These are phyloP conservation scores for Trichophyton equinum DNA, from an alignment of 2,329 filamentous ascomycete genomes.

Conservation along the genomic window DNA sequence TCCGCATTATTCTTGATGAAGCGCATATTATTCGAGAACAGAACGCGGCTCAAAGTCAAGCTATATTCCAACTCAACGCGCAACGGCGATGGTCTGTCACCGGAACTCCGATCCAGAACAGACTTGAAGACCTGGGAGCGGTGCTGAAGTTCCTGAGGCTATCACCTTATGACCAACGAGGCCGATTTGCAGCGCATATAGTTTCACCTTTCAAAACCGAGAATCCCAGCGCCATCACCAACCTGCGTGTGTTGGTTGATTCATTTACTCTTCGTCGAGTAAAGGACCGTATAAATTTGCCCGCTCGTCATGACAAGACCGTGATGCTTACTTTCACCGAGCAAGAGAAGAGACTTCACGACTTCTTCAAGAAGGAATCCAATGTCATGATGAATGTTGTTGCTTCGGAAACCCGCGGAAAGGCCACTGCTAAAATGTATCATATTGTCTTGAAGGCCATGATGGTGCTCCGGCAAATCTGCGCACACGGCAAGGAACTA, in stretches of 20 bases:
- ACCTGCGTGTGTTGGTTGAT: conserved; percentile 78
- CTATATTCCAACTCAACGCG: conserved; percentile 66
- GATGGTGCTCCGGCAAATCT: conserved; percentile 74
- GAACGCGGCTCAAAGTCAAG: conserved; percentile 67
- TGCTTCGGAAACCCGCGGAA: conserved; percentile 50
- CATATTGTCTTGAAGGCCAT: conserved; percentile 89
- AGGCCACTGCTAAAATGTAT: conserved; percentile 73
- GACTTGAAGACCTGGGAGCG: conserved; percentile 76
- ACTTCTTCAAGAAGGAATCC: conserved; percentile 71
- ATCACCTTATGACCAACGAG: conserved; percentile 68
- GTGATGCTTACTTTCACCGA: conserved; percentile 62
- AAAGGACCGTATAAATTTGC: conserved; percentile 82
- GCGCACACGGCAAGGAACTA: conserved; percentile 86
- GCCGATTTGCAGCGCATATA: conserved; percentile 66
- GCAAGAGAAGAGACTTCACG: conserved; percentile 66
- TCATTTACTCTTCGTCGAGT: conserved; percentile 85
- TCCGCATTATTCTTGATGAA: conserved; percentile 86
- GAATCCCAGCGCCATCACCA: conserved; percentile 56
- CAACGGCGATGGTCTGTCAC: conserved; percentile 92
- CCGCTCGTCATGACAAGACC: conserved; percentile 58
- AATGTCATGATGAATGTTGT: conserved; percentile 68
- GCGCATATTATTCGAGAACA: conserved; percentile 89
- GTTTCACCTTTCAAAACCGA: conserved; percentile 76
- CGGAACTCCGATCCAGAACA: conserved; percentile 89
- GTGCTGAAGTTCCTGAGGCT: conserved; percentile 75